Evolutionary conservation across 169 alveolate genomes (phyloP).

Genomic region (Hammondia hammondi): DNA sequence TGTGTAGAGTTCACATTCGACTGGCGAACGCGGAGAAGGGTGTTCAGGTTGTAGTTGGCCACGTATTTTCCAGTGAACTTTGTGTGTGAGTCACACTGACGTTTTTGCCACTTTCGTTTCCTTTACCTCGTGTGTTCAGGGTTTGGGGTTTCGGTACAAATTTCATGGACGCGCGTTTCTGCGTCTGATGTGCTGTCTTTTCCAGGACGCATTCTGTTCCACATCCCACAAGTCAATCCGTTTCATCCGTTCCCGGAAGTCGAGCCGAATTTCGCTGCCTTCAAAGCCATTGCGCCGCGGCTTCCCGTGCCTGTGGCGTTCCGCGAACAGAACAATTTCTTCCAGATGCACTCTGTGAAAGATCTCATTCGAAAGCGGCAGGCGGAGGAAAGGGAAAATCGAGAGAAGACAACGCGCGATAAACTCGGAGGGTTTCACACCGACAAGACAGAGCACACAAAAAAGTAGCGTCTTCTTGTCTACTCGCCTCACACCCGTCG

Average conservation of each 20-base stretch:
- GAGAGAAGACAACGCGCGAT: not conserved
- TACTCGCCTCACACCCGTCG: no score
- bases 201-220: conserved; percentile 63
- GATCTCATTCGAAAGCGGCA: not conserved
- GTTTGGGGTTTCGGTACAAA: no score
- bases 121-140: no score
- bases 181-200: not conserved
- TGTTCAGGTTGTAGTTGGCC: no score
- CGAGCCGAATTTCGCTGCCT: conserved; percentile 54
- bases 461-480: no score
- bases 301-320: conserved; percentile 64
- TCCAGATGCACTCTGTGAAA: conserved; percentile 41
- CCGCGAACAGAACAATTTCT: conserved; percentile 63
- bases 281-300: conserved; percentile 37
- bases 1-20: no score
- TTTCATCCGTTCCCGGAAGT: conserved; percentile 40
- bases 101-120: no score
- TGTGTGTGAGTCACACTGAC: no score
- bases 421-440: not conserved
- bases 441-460: not conserved
- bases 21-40: no score
- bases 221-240: conserved; percentile 63
- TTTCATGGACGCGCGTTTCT: no score
- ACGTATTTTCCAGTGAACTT: no score
- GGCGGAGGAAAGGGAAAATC: not conserved